Evolutionary conservation across 2,329 filamentous ascomycete genomes (phyloP), one percentile per base, ranked within the genome.

Genomic region (Neofusicoccum cordaticola): DNA sequence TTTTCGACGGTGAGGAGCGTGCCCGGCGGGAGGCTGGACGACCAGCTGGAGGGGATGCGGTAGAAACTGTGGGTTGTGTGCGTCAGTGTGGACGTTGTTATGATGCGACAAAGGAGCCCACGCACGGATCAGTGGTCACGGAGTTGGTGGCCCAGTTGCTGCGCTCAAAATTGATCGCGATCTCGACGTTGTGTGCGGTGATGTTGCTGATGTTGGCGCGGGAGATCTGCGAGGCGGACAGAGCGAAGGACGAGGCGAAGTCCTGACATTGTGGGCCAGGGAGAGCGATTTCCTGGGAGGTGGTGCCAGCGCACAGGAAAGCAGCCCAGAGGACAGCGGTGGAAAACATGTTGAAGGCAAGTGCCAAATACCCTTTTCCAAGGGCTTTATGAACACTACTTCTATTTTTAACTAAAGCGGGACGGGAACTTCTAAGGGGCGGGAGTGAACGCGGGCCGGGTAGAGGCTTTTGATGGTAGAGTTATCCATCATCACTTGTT

Each of bases 1-100:
- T 72, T 58, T 66, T 83, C 77, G 17, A 81, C 69, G 62, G 77
- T 78, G 27, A 83, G 70, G 9, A 83, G 66, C 1, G 71, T 69
- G 4, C 81, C 81, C 3, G 78, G 73, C 2, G 70, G 68, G 3
- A 66, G 63, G 39, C n/a, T 13, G 11, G 52, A 41, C 35, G 52
- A 27, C 52, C 52, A 56, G 37, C 42, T 56, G 37, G n/a, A 11
- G 12, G 52, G 52, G 37, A 42, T 13, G 13, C 39, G 52, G 52
- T 56, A 56, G 52, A 56, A 31, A 6, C 35, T 53, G n/a, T 1
- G 6, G 27, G 27, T 6, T 31, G 27, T 31, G 27, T 4, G 27
- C 1, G 27, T 31, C 27, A 31, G 27, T 31, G 27, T 31, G 4
- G 27, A 6, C 27, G 27, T 4, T 31, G 4, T 7, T 31, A 7